Base-by-base conservation (phyloP, 768 basidiomycete genomes). In the Russula foetens region DNA sequence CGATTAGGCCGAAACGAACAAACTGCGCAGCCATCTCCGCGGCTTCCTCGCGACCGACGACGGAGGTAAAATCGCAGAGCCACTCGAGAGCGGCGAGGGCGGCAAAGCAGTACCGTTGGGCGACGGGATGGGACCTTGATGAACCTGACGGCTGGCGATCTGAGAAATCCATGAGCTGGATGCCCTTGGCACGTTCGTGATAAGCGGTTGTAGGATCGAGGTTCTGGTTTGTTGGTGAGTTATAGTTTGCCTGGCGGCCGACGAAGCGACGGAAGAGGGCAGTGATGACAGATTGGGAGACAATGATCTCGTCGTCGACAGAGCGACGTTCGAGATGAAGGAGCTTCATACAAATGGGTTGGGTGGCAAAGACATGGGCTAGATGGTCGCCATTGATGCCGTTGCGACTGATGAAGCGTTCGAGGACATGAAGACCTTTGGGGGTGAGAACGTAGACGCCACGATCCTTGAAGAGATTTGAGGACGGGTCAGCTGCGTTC, bases 401-500 rank as follows among this genome's bases (percentile, higher is more conserved):
- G 72, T 99, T 98, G 81, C 96, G 98, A 73, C 88, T 90, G 78
- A 98, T 97, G 80, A 99, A 99, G n/a, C 97, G 87, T 71, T 99
- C 97, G 65, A 99, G 85, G 68, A 99, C 91, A 69, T 99, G 97
- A 53, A 98, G 86, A 54, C 97, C 97, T 76, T 99, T 99, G 17
- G 97, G 92, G 14, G 97, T 98, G 70, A 97, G 81, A 69, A 87
- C 82, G 75, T 94, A 99, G 60, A 98, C 88, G 62, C 96, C 96
- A 55, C 97, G 88, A 68, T 99, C 97, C 76, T 98, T 98, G 86
- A 99, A 99, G 43, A 90, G 81, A 67, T 88, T 86, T 17, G 89
- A 88, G 24, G 81, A 79, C 35, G 88, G 88, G 75, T 99, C 97
- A 19, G 91, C 84, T 17, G 93, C 96, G 71, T 98, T 98, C 75